These are phyloP conservation scores for Leccinum fibrillosum DNA, from an alignment of 768 basidiomycete genomes.

Conservation along the genomic window DNA sequence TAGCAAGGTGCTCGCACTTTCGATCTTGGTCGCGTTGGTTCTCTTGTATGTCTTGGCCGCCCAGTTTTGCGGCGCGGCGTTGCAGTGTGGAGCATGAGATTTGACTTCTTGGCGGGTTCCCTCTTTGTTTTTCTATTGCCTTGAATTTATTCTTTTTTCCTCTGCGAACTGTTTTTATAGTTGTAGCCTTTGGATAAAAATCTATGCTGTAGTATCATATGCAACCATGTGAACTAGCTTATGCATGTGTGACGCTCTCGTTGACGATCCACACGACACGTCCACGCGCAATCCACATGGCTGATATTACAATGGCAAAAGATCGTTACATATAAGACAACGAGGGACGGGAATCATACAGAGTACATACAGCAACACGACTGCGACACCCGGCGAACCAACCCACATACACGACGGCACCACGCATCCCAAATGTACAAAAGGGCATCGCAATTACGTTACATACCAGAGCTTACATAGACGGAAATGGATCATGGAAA, in stretches of 20 bases:
- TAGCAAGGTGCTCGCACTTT: constrained; percentile 63
- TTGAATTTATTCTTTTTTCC: background rate
- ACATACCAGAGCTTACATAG: constrained; percentile 18
- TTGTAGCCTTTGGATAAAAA: constrained; percentile 8
- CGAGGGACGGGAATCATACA: constrained; percentile 14
- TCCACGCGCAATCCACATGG: no score
- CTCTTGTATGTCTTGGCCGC: constrained; percentile 82
- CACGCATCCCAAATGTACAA: constrained; percentile 10
- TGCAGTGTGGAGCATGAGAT: constrained; percentile 52
- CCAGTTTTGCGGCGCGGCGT: constrained; percentile 82
- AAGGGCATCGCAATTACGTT: constrained; percentile 21
- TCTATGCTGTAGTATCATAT: constrained; percentile 12
- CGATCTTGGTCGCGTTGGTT: constrained; percentile 66
- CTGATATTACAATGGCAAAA: background rate
- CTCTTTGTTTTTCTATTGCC: background rate
- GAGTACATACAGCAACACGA: constrained; percentile 10
- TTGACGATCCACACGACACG: no score
- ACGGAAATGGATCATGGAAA: constrained; percentile 1
- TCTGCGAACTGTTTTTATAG: background rate
- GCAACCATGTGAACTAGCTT: background rate
- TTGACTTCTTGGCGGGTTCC: background rate
- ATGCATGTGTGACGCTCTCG: background rate
- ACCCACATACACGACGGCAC: background rate
- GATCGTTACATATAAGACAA: constrained; percentile 16
- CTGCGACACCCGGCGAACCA: background rate